phyloP scores from a whole-genome alignment of 345 rosid species.

The Punica granatum region DNA sequence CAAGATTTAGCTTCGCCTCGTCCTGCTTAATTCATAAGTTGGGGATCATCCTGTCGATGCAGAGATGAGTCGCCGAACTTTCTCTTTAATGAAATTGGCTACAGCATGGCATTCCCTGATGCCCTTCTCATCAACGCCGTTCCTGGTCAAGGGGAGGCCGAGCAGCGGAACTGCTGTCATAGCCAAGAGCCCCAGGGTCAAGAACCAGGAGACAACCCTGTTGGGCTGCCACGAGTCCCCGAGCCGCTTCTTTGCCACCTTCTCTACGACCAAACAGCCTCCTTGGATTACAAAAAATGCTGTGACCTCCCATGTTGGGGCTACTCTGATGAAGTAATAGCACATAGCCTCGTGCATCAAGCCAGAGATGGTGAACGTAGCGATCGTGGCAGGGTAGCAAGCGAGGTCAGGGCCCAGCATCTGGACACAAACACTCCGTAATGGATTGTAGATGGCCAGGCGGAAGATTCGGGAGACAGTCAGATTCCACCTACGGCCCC shows the following conservation, averaged over 20 bases:
- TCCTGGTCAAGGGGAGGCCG: slow-evolving; percentile 17
- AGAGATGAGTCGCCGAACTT: too few relatives aligned
- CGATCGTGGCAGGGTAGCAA: slow-evolving; percentile 24
- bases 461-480: slow-evolving; percentile 41
- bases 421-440: slow-evolving; percentile 7
- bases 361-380: slow-evolving; percentile 10
- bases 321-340: neutral
- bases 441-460: slow-evolving; percentile 35
- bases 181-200: slow-evolving; percentile 20
- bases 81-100: neutral
- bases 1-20: too few relatives aligned
- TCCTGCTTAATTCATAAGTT: neutral
- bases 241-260: slow-evolving; percentile 11
- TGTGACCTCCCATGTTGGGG: slow-evolving; percentile 11
- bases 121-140: slow-evolving; percentile 16
- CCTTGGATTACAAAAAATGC: slow-evolving; percentile 5
- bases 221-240: slow-evolving; percentile 36
- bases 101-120: slow-evolving; percentile 15
- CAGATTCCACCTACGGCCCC: slow-evolving; percentile 70
- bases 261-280: slow-evolving; percentile 1
- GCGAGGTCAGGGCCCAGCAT: slow-evolving; percentile 16
- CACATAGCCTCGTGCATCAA: slow-evolving; percentile 6
- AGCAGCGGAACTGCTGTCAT: slow-evolving; percentile 18
- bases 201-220: slow-evolving; percentile 32
- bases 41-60: too few relatives aligned